These are phyloP conservation scores for Colletotrichum sidae DNA, from an alignment of 2,329 filamentous ascomycete genomes.

Conservation along the genomic window DNA sequence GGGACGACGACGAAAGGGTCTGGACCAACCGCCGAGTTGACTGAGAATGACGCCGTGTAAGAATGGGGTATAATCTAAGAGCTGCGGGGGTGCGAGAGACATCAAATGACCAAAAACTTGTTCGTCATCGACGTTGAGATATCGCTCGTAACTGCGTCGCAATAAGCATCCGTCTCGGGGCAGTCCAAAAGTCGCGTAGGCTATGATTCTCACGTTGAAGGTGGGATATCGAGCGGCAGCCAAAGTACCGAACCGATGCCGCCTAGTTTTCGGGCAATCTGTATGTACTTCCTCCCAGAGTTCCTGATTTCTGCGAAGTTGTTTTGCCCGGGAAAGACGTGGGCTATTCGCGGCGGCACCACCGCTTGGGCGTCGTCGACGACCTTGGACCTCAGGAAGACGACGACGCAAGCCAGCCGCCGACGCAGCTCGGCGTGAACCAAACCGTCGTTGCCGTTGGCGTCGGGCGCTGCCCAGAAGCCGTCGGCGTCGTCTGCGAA, in stretches of 20 bases:
- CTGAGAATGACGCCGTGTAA: slow-evolving; percentile 41
- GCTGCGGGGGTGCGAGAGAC: slow-evolving; percentile 34
- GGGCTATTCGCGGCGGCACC: slow-evolving; percentile 39
- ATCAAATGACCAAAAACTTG: slow-evolving; percentile 44
- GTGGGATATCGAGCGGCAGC: slow-evolving; percentile 46
- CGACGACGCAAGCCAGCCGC: slow-evolving; percentile 44
- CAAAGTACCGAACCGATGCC: slow-evolving; percentile 46
- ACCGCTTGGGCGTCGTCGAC: slow-evolving; percentile 41
- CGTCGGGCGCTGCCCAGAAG: slow-evolving; percentile 40
- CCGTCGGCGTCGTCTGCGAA: slow-evolving; percentile 34
- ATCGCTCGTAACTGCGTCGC: slow-evolving; percentile 46
- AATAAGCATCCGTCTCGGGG: not conserved
- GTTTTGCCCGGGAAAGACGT: slow-evolving; percentile 37
- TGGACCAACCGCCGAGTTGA: slow-evolving; percentile 18
- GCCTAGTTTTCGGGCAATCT: slow-evolving; percentile 45
- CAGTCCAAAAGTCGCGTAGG: not conserved
- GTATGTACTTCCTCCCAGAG: slow-evolving; percentile 49
- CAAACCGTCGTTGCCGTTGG: slow-evolving; percentile 27
- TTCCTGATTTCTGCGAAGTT: slow-evolving; percentile 45
- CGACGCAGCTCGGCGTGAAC: slow-evolving; percentile 43
- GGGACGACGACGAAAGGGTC: not conserved
- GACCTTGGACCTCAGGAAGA: slow-evolving; percentile 46
- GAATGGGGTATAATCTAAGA: slow-evolving; percentile 37
- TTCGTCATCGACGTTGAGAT: slow-evolving; percentile 48
- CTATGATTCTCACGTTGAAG: slow-evolving; percentile 46